A percentile compares a stretch with the other conserved stretches of the same genome.
Conservation (phyloP, 768 basidiomycete genomes). For the Russula foetens region DNA sequence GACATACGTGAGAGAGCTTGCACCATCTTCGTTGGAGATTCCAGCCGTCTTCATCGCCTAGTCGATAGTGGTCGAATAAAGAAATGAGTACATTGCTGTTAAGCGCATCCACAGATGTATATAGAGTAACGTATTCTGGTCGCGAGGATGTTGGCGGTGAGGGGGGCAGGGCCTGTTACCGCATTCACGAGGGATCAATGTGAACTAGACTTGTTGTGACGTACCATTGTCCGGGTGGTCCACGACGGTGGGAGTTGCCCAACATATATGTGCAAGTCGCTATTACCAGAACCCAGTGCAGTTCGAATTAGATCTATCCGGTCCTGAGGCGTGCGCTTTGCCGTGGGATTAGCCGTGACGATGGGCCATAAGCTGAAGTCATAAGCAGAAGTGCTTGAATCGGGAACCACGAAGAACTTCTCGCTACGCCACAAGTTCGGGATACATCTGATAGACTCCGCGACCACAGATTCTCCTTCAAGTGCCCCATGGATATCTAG, state of each 20-base stretch:
- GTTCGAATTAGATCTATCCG: not conserved
- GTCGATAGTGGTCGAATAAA: too few relatives aligned
- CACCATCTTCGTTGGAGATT: too few relatives aligned
- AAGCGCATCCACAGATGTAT: too few relatives aligned
- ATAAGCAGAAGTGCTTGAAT: not conserved
- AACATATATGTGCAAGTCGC: not conserved
- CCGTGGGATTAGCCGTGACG: not conserved
- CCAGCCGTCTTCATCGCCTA: too few relatives aligned
- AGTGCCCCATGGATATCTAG: not conserved
- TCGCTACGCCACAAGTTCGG: not conserved
- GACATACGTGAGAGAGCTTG: too few relatives aligned
- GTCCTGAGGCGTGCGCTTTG: not conserved
- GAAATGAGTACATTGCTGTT: too few relatives aligned
- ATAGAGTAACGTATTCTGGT: too few relatives aligned
- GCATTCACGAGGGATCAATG: too few relatives aligned
- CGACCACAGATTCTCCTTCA: not conserved
- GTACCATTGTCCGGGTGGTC: not conserved
- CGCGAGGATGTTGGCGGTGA: too few relatives aligned
- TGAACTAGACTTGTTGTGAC: too few relatives aligned
- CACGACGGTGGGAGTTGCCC: not conserved
- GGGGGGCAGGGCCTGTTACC: too few relatives aligned
- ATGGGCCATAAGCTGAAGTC: not conserved
- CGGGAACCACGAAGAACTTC: not conserved
- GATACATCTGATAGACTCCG: not conserved
- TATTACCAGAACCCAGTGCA: too few relatives aligned